A percentile compares a stretch with the other conserved stretches of the same genome.
phyloP scores from a whole-genome alignment of 768 basidiomycete genomes.

The Mycena indigotica region DNA sequence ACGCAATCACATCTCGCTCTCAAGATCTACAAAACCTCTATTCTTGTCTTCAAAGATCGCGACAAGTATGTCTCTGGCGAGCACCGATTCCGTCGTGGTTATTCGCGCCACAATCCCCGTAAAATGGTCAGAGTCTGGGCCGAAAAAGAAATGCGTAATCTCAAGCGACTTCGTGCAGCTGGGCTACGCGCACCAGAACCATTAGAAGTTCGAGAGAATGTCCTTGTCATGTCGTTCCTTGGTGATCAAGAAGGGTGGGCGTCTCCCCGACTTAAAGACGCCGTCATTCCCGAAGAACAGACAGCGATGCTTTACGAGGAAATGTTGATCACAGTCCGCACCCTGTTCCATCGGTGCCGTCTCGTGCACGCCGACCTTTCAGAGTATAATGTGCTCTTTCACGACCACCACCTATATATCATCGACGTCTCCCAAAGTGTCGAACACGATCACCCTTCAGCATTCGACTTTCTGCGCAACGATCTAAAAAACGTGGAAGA shows the following conservation, averaged over 20 bases:
- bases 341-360: conserved; percentile 87
- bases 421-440: conserved; percentile 99
- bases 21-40: conserved; percentile 98
- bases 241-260: conserved; percentile 85
- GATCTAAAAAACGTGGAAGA: conserved; percentile 94
- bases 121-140: conserved; percentile 99
- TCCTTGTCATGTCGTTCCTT: conserved; percentile 93
- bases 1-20: conserved; percentile 73
- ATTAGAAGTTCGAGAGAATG: conserved; percentile 92
- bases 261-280: conserved; percentile 92
- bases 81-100: conserved; percentile 90
- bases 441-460: conserved; percentile 95
- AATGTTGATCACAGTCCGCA: conserved; percentile 76
- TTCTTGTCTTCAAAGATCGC: conserved; percentile 96
- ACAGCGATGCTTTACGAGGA: conserved; percentile 72
- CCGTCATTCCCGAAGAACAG: conserved; percentile 49
- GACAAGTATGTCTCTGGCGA: conserved; percentile 96
- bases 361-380: conserved; percentile 97
- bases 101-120: conserved; percentile 86
- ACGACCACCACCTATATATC: conserved; percentile 79
- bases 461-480: conserved; percentile 92
- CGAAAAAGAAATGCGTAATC: conserved; percentile 97
- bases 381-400: conserved; percentile 96
- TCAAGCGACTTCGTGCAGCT: conserved; percentile 80
- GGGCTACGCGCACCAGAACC: conserved; percentile 88